Evolutionary conservation across 2,329 filamentous ascomycete species (phyloP), one percentile per base, ranked within the genome.

Genomic region (Elsinoe australis): DNA sequence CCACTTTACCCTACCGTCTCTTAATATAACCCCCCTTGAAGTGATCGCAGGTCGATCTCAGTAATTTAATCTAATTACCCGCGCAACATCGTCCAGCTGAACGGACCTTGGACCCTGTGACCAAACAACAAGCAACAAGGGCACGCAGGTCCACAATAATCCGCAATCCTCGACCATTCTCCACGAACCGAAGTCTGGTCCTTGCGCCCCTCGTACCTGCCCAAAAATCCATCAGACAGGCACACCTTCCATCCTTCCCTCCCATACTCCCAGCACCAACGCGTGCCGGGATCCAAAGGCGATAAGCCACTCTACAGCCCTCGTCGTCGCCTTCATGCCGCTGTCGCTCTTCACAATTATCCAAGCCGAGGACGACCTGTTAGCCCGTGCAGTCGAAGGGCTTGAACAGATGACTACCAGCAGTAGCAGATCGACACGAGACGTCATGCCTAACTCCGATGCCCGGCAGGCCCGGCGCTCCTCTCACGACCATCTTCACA

Each of bases 361-460:
- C 21, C 45, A 48, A 18, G 45, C 45, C 19, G 45, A 48, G 33
- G 45, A 48, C 45, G 33, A 28, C 29, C 45, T 48, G 5, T 33
- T 48, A 22, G 45, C 45, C 45, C 45, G 45, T 9, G 45, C 45
- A 8, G 45, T 48, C 6, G 45, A 48, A 33, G 45, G 45, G 32
- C 33, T 48, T 21, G 45, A 48, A 22, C 45, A 48, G 33, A 48
- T 48, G 45, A 48, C 45, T n/a, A n/a, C n/a, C n/a, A n/a, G n/a
- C n/a, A n/a, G n/a, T n/a, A n/a, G n/a, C 45, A 10, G 45, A 39
- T 36, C 45, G 19, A 48, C 45, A 31, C 45, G 22, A 34, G 33
- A 48, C 45, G 45, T 48, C 45, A 48, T 48, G 45, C 33, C 18
- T 31, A 38, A 28, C 24, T 38, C 45, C 32, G 32, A 48, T 8